Conservation (phyloP, 495 filamentous ascomycete genomes). For the Neurospora sublineolata region DNA sequence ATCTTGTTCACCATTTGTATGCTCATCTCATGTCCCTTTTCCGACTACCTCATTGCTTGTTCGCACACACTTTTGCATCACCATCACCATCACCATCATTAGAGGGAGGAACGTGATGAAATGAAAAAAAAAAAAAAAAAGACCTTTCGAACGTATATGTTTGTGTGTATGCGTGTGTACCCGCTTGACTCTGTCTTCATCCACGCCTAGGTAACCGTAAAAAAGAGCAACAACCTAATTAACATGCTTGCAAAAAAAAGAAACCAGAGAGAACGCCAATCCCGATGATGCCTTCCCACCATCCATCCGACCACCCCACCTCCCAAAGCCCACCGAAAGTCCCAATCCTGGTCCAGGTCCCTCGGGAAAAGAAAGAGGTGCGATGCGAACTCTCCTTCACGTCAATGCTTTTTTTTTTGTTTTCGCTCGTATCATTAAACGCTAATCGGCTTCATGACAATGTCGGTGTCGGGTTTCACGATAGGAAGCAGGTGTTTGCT, state of each 20-base stretch:
- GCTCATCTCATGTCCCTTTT: neutral
- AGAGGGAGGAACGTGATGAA: neutral
- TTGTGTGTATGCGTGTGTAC: neutral
- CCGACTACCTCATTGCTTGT: neutral
- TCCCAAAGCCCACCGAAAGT: neutral
- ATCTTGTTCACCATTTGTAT: neutral
- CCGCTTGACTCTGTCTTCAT: neutral
- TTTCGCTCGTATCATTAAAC: neutral
- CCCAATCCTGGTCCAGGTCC: neutral
- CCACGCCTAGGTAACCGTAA: neutral
- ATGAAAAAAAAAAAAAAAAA: neutral
- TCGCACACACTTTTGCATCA: neutral
- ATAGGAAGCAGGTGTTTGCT: neutral
- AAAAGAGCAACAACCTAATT: neutral
- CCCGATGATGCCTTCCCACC: neutral
- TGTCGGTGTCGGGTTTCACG: neutral
- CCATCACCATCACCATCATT: neutral
- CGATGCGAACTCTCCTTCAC: neutral
- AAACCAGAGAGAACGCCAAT: neutral
- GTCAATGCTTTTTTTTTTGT: neutral
- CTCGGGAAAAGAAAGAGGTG: neutral
- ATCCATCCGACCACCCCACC: neutral
- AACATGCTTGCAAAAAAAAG: neutral
- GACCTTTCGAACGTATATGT: neutral
- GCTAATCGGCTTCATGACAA: neutral